Evolutionary conservation across 768 basidiomycete genomes (phyloP), one percentile per base, ranked within the genome.

Genomic region (Xerocomellus chrysenteron): DNA sequence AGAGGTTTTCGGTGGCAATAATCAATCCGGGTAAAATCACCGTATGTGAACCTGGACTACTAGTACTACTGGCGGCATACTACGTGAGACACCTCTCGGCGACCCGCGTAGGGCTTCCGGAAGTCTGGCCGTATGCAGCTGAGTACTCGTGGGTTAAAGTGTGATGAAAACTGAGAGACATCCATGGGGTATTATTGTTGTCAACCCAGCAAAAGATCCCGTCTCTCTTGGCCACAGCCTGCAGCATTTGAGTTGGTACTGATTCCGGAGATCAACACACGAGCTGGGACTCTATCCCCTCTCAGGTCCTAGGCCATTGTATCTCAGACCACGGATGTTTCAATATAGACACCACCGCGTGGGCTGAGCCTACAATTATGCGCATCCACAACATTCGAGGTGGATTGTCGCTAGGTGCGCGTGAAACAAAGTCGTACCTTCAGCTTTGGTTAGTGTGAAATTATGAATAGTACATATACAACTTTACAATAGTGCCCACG

Each of bases 131-230:
- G 28, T 48, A 44, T 32, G 32, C 5, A 47, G 10, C n/a, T 16
- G 13, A 14, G 36, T 41, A 30, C 33, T 47, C 53, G 55, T 57
- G 61, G 45, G 36, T 55, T 59, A 60, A 58, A 62, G 37, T 55
- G 16, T 21, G 44, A 33, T 26, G 24, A 43, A 44, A 43, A 19
- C 36, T 28, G 55, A 47, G 19, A 48, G 32, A 37, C 21, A 40
- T 21, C 21, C 21, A 21, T 42, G 33, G n/a, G 28, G 46, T 6
- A 39, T 19, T 21, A 37, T 47, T 33, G 11, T 16, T 37, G 35
- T 24, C 17, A 24, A 40, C 14, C 35, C n/a, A 30, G 24, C 24
- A 50, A 33, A 54, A 43, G 21, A 55, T 52, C 24, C 39, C 8
- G 36, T 43, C n/a, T 37, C 13, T 33, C 19, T n/a, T 35, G 24